These are phyloP conservation scores for Geranium rotundifolium DNA, from an alignment of 345 rosid species.

Conservation along the genomic window DNA sequence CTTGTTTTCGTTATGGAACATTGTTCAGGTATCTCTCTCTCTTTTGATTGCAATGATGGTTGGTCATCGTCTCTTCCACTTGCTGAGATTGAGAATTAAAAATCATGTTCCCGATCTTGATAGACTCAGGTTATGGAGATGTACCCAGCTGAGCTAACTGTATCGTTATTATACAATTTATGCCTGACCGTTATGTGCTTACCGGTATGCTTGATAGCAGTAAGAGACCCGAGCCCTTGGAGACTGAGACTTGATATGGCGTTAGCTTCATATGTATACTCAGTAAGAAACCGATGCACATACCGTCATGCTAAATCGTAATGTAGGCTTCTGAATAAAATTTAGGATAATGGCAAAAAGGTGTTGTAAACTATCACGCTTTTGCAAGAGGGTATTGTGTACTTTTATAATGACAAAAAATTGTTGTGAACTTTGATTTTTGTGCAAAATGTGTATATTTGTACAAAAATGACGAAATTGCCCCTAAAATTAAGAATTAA, in stretches of 20 bases:
- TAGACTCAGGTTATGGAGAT: constrained; percentile 79
- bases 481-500: no score
- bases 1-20: constrained; percentile 68
- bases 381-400: no score
- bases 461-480: no score
- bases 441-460: no score
- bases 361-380: no score
- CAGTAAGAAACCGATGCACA: constrained; percentile 37
- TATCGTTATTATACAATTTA: constrained; percentile 66
- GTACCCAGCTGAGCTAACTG: constrained; percentile 75
- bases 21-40: constrained; percentile 55
- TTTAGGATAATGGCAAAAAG: no score
- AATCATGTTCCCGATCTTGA: background rate
- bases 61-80: no score
- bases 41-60: background rate
- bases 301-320: no score
- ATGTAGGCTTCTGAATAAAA: no score
- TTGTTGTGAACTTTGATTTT: no score
- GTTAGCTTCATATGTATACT: constrained; percentile 54
- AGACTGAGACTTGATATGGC: constrained; percentile 34
- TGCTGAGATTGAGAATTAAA: no score
- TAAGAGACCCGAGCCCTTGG: constrained; percentile 56
- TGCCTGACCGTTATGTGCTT: constrained; percentile 10
- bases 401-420: no score
- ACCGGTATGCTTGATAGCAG: constrained; percentile 41